These are phyloP conservation scores for Botrytis fabae DNA, from an alignment of 2,329 filamentous ascomycete genomes.

Conservation along the genomic window DNA sequence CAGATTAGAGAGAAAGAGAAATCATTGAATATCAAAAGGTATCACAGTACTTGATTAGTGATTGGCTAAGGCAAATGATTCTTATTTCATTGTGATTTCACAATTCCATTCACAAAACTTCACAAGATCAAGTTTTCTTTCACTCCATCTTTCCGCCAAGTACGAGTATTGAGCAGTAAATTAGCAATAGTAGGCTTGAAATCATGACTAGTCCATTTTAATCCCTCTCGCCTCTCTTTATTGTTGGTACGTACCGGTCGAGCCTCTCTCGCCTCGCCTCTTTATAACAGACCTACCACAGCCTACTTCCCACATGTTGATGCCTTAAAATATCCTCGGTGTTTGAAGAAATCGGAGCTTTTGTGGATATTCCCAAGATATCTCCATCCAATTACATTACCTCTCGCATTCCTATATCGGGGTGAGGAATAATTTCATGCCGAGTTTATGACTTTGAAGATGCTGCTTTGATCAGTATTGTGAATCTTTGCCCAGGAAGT, in stretches of 20 bases:
- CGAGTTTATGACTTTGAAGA: background rate
- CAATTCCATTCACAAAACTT: background rate
- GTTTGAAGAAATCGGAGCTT: background rate
- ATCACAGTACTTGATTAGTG: background rate
- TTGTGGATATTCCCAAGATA: background rate
- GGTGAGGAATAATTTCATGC: background rate
- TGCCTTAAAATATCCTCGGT: background rate
- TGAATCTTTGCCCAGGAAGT: background rate
- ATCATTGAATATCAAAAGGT: too few relatives aligned
- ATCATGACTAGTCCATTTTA: background rate
- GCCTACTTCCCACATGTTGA: too few relatives aligned
- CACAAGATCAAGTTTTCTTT: background rate
- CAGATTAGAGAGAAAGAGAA: background rate
- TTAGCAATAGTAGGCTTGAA: background rate
- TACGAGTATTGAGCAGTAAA: background rate
- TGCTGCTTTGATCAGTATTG: background rate
- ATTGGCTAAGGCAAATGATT: background rate
- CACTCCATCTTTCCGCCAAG: background rate
- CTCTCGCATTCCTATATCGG: conserved; percentile 4
- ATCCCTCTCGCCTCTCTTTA: background rate
- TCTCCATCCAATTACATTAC: background rate
- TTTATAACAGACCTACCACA: background rate
- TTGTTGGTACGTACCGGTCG: background rate
- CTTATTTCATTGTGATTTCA: background rate
- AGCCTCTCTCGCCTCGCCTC: background rate